Conservation (phyloP, 1,284 basidiomycete genomes). For the Leccinum subatratum region DNA sequence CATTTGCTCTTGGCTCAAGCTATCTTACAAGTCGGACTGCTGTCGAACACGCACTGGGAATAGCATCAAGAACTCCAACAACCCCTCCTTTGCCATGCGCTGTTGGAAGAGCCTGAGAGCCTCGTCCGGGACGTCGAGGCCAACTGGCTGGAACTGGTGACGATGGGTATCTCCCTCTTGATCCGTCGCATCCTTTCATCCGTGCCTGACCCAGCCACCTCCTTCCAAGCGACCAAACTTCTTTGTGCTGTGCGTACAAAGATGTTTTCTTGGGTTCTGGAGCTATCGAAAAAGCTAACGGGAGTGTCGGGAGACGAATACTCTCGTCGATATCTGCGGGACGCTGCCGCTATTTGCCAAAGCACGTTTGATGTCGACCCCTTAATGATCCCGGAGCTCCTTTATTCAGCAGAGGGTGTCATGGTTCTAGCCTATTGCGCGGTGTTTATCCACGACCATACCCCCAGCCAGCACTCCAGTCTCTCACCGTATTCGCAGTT, state of each 20-base stretch:
- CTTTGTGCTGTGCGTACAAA: conserved; percentile 32
- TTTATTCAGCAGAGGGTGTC: conserved; percentile 29
- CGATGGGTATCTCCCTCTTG: conserved; percentile 37
- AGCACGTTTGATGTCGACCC: conserved; percentile 39
- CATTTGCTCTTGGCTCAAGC: conserved; percentile 39
- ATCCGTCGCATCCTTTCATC: conserved; percentile 35
- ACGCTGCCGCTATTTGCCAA: conserved; percentile 38
- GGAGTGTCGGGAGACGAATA: conserved; percentile 17
- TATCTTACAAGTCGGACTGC: conserved; percentile 40
- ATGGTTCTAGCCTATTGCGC: conserved; percentile 34
- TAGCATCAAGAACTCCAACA: conserved; percentile 36
- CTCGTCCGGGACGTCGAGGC: conserved; percentile 31
- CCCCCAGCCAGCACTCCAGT: conserved; percentile 10
- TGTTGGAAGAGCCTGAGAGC: conserved; percentile 34
- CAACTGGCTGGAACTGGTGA: conserved; percentile 42
- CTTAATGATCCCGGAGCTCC: conserved; percentile 16
- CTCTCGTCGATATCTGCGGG: conserved; percentile 30
- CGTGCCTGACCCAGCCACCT: conserved; percentile 10
- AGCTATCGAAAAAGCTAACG: conserved; percentile 29
- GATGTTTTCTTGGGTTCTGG: conserved; percentile 36
- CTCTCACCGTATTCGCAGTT: conserved; percentile 12
- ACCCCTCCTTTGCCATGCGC: conserved; percentile 31
- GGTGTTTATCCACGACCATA: conserved; percentile 34
- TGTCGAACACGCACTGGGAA: conserved; percentile 15
- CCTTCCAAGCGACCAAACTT: conserved; percentile 18